phyloP scores from a whole-genome alignment of 2,329 filamentous ascomycete genomes.

The Cercospora citrullina region DNA sequence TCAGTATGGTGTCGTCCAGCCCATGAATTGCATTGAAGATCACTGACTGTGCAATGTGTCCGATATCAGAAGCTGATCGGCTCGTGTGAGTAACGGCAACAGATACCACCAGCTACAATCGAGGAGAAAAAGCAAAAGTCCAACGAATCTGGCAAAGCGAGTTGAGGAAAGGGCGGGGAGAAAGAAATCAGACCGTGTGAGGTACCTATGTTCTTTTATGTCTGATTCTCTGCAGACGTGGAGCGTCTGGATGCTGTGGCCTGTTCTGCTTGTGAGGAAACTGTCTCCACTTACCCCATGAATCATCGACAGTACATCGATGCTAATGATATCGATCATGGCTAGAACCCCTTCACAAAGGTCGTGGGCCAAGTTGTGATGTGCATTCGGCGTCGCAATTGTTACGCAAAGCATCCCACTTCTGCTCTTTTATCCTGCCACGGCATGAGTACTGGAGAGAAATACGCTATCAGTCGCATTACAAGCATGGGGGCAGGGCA shows the following conservation, averaged over 20 bases:
- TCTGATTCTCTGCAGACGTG: not conserved
- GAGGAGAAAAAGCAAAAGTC: not conserved
- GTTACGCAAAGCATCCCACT: not conserved
- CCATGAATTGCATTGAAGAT: not conserved
- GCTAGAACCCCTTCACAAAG: not conserved
- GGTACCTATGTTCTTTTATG: not conserved
- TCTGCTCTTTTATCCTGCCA: not conserved
- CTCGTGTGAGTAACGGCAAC: not conserved
- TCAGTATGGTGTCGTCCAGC: not conserved
- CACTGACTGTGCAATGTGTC: not conserved
- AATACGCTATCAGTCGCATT: not conserved
- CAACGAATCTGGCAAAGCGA: not conserved
- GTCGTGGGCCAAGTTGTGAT: not conserved
- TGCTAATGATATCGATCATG: not conserved
- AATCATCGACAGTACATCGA: not conserved
- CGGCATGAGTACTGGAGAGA: not conserved
- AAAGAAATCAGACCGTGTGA: not conserved
- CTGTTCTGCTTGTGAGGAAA: conserved; percentile 8
- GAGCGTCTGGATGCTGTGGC: conserved; percentile 20
- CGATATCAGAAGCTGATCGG: not conserved
- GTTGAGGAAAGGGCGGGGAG: not conserved
- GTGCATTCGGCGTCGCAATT: not conserved
- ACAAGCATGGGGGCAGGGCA: not conserved
- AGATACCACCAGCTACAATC: not conserved
- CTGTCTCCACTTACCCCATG: conserved; percentile 2